phyloP scores from a whole-genome alignment of 495 filamentous ascomycete genomes.

The Hypoxylon rickii region DNA sequence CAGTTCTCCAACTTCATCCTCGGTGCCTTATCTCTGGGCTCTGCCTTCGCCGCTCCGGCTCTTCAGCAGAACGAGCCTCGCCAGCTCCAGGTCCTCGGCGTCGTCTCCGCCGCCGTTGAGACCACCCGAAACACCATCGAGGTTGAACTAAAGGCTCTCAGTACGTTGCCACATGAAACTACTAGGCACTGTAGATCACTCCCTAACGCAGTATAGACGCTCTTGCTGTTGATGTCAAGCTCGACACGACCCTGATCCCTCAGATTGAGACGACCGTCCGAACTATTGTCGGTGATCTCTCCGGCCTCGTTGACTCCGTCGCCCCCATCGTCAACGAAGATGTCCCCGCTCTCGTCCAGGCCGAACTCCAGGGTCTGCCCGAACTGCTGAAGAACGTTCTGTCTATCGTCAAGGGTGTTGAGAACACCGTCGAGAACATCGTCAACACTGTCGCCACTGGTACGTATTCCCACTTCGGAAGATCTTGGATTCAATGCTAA shows the following conservation, averaged over 20 bases:
- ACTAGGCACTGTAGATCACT: neutral
- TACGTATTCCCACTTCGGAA: neutral
- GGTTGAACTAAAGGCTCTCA: conserved; percentile 10
- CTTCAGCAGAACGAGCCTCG: conserved; percentile 13
- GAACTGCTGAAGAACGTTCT: conserved; percentile 17
- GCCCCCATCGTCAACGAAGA: conserved; percentile 11
- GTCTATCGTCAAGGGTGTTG: conserved; percentile 17
- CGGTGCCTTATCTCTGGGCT: conserved; percentile 37
- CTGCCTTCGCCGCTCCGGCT: conserved; percentile 35
- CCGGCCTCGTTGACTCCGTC: conserved; percentile 21
- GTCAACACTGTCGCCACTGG: conserved; percentile 11
- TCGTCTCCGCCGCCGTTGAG: conserved; percentile 14
- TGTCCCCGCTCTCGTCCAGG: conserved; percentile 7
- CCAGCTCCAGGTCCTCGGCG: conserved; percentile 15
- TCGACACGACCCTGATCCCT: conserved; percentile 13
- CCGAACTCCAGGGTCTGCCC: conserved; percentile 25
- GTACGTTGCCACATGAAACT: no score
- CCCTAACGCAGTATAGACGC: neutral
- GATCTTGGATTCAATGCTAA: conserved; percentile 11
- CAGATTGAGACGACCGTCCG: conserved; percentile 28
- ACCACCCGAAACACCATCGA: conserved; percentile 15
- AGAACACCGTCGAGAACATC: conserved; percentile 22
- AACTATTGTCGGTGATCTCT: conserved; percentile 17
- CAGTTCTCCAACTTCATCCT: conserved; percentile 36
- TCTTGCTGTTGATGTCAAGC: conserved; percentile 4